Evolutionary conservation across 306 rosid species (phyloP), one percentile per base, ranked within the genome.

Genomic region (Prunus kanzakura): DNA sequence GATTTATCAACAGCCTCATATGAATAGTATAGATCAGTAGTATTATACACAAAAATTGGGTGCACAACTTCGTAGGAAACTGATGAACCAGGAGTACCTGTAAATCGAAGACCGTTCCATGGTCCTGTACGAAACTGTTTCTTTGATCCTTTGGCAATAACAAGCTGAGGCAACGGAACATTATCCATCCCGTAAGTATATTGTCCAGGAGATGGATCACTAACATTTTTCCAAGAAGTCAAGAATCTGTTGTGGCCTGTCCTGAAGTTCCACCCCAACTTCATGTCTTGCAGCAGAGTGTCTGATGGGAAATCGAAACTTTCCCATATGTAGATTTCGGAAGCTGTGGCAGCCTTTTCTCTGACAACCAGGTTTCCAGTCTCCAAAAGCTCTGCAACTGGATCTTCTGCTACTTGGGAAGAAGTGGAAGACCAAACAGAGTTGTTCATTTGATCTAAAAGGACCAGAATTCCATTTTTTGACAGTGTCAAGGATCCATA

Each of bases 271-370:
- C 56, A 76, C 8, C 67, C 67, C 13, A 76, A 15, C 45, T 67
- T 76, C 86, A 82, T 82, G 52, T 61, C 80, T 1, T 50, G 23
- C 4, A 85, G 75, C 18, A 72, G 35, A 19, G 79, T 85, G 51
- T 85, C 79, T 8, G 81, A 65, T 8, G 84, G 86, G 25, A 58
- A 60, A 67, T 83, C 82, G 75, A 81, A 86, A 56, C 87, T 83
- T 62, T 86, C 83, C 89, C 89, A 86, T 22, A 83, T 1, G 41
- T 74, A 12, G 15, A 12, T 20, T 12, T 45, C 77, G 0, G 16
- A 50, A 41, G 9, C 46, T n/a, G 16, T 16, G 7, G 15, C 20
- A 0, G 16, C 80, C 19, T 56, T 56, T 43, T 82, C 75, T 64
- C 25, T 58, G 52, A 83, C 84, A 64, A 81, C 76, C 64, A 86